Evolutionary conservation across 2,329 filamentous ascomycete species (phyloP).

Genomic region (Zasmidium angulare): DNA sequence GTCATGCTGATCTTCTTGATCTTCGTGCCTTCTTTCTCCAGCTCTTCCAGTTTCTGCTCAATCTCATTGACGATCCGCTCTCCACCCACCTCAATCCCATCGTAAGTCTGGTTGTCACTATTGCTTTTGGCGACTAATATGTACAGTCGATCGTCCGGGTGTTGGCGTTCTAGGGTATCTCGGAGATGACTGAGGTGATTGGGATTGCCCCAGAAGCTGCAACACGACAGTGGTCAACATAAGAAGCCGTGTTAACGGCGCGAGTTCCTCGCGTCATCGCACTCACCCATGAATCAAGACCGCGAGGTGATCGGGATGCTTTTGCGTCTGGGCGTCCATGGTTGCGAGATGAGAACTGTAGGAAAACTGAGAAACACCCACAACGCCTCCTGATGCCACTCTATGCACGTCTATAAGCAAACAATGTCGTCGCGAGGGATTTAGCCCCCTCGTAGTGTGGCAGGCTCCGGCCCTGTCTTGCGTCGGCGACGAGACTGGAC

Average conservation of each 20-base stretch:
- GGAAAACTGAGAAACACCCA: conserved; percentile 5
- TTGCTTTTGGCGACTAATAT: conserved; percentile 73
- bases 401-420: not conserved
- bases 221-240: not conserved
- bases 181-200: conserved; percentile 69
- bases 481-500: not conserved
- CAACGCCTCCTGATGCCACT: conserved; percentile 10
- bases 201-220: conserved; percentile 77
- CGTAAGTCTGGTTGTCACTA: conserved; percentile 67
- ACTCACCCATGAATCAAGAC: conserved; percentile 74
- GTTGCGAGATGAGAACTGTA: conserved; percentile 4
- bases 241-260: conserved; percentile 1
- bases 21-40: conserved; percentile 62
- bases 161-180: conserved; percentile 61
- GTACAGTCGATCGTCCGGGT: conserved; percentile 64
- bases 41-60: conserved; percentile 56
- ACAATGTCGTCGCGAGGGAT: not conserved
- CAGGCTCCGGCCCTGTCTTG: not conserved
- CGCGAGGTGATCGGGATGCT: conserved; percentile 62
- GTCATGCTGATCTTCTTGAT: conserved; percentile 82
- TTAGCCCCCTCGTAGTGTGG: not conserved
- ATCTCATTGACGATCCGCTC: conserved; percentile 65
- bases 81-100: conserved; percentile 68
- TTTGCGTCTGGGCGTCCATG: conserved; percentile 9
- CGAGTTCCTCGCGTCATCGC: conserved; percentile 1